These are phyloP conservation scores for Sclerotinia sclerotiorum DNA, from an alignment of 2,329 filamentous ascomycete species.

Conservation along the genomic window DNA sequence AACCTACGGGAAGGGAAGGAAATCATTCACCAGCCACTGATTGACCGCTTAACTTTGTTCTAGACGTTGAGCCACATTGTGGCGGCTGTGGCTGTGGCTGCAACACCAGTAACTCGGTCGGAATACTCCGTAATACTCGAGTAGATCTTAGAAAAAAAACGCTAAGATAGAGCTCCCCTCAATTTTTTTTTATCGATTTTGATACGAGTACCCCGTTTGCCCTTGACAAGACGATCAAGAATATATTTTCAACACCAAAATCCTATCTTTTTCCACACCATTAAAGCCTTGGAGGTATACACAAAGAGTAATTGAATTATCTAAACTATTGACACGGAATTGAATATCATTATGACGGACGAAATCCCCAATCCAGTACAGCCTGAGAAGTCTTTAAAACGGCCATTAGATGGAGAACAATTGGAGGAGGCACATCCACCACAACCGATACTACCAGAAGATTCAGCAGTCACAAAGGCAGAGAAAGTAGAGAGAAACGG, in stretches of 20 bases:
- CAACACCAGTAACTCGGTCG: too few species aligned
- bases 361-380: slow-evolving; percentile 29
- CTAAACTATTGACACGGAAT: not conserved
- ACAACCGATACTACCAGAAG: slow-evolving; percentile 34
- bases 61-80: slow-evolving; percentile 7
- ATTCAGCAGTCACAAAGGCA: slow-evolving; percentile 38
- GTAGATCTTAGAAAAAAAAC: slow-evolving; percentile 7
- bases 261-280: not conserved
- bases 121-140: too few species aligned
- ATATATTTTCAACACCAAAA: slow-evolving; percentile 4
- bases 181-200: slow-evolving; percentile 16
- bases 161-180: slow-evolving; percentile 36
- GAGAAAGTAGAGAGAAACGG: slow-evolving; percentile 37
- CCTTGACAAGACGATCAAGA: not conserved
- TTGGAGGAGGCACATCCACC: slow-evolving; percentile 30
- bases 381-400: slow-evolving; percentile 35
- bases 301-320: not conserved
- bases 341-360: slow-evolving; percentile 29
- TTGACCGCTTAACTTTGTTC: not conserved
- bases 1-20: not conserved
- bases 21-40: not conserved
- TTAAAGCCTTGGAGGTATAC: not conserved
- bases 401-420: slow-evolving; percentile 28
- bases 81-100: not conserved
- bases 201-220: not conserved